These are phyloP conservation scores for Golubevia sp. DNA, from an alignment of 1,284 basidiomycete species.

Conservation along the genomic window DNA sequence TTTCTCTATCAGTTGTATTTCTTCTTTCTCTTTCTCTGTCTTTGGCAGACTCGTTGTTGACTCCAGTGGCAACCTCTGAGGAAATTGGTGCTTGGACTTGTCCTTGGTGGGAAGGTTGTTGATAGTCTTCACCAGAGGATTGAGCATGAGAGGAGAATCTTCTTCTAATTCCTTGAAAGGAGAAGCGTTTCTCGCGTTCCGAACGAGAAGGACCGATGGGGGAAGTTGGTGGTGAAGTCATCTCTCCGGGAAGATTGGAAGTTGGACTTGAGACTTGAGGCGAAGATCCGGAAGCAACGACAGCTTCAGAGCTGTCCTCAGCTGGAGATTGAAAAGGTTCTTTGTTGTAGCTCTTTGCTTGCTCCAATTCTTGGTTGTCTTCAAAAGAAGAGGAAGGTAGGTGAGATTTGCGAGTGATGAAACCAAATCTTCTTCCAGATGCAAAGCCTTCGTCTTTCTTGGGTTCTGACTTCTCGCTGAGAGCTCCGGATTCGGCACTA, in stretches of 20 bases:
- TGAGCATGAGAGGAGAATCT: neutral
- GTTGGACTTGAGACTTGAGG: neutral
- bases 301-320: neutral
- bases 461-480: neutral
- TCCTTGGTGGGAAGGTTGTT: neutral
- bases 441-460: neutral
- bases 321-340: neutral
- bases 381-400: neutral
- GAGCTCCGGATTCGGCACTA: too few species aligned
- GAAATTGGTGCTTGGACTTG: neutral
- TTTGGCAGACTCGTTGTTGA: neutral
- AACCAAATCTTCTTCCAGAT: neutral
- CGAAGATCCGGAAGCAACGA: neutral
- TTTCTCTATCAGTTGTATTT: neutral
- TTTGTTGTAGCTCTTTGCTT: neutral
- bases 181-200: neutral
- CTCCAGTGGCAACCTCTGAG: too few species aligned
- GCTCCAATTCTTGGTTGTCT: neutral
- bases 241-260: too few species aligned
- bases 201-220: neutral
- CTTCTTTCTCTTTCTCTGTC: neutral
- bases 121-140: neutral
- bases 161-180: neutral
- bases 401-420: neutral
- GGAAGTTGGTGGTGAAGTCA: neutral